phyloP scores from a whole-genome alignment of 495 filamentous ascomycete species.

The Hyaloscypha finlandica region DNA sequence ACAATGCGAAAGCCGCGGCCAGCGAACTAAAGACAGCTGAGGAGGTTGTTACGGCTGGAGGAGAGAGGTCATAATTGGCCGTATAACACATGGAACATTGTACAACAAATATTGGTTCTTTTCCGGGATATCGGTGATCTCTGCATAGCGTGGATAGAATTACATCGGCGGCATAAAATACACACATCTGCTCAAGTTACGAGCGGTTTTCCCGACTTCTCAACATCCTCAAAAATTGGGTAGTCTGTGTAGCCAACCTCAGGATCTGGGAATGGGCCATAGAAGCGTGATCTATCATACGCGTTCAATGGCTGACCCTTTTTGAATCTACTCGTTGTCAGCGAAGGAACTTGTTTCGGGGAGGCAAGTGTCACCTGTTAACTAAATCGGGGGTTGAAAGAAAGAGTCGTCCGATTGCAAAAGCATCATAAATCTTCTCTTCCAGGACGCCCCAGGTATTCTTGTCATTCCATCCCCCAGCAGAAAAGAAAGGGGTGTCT shows the following conservation, averaged over 20 bases:
- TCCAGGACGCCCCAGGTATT: constrained; percentile 50
- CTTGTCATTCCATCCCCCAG: constrained; percentile 49
- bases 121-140: not conserved
- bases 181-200: constrained; percentile 10
- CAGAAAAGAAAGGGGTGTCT: constrained; percentile 49
- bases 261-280: constrained; percentile 44
- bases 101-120: not conserved
- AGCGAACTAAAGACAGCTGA: not conserved
- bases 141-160: constrained; percentile 16
- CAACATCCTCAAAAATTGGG: constrained; percentile 16
- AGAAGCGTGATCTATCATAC: constrained; percentile 64
- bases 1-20: not conserved
- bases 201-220: constrained; percentile 24
- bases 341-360: not conserved
- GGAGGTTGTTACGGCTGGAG: not conserved
- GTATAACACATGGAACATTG: not conserved
- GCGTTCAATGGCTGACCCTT: constrained; percentile 53
- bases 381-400: constrained; percentile 27
- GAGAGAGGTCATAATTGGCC: not conserved
- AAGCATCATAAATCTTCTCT: constrained; percentile 43
- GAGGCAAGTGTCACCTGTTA: constrained; percentile 20
- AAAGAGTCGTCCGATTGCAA: constrained; percentile 29
- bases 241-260: constrained; percentile 67
- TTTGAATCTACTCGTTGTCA: constrained; percentile 42
- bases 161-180: not conserved